Percentiles rank a stretch among this genome's conserved stretches.
phyloP scores from a whole-genome alignment of 2,329 filamentous ascomycete genomes.

The Stenocarpella maydis region DNA sequence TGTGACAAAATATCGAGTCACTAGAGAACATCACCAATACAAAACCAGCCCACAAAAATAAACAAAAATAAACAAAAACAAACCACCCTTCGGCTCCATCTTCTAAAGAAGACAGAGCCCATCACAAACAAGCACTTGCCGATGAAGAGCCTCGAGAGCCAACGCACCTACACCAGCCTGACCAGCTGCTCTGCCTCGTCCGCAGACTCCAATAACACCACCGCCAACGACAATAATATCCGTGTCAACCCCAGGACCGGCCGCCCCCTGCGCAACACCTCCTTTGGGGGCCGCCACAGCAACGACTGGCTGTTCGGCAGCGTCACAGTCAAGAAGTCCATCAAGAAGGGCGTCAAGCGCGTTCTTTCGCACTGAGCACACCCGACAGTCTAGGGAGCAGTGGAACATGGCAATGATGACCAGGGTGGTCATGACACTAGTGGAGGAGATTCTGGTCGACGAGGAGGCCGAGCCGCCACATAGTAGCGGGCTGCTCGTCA shows the following conservation, averaged over 20 bases:
- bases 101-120: constrained; percentile 9
- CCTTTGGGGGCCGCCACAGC: constrained; percentile 31
- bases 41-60: neutral
- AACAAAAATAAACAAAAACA: too few relatives aligned
- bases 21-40: neutral
- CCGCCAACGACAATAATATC: neutral
- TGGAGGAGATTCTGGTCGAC: constrained; percentile 12
- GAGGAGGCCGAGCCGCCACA: constrained; percentile 29
- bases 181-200: constrained; percentile 16
- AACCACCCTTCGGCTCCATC: neutral
- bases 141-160: constrained; percentile 28
- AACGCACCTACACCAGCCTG: constrained; percentile 20
- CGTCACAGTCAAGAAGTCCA: constrained; percentile 31
- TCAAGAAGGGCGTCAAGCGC: constrained; percentile 27
- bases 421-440: constrained; percentile 1
- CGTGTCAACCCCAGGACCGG: constrained; percentile 25
- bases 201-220: neutral
- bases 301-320: constrained; percentile 35
- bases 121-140: neutral
- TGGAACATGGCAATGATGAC: neutral
- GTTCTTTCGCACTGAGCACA: neutral
- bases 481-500: neutral
- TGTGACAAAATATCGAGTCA: neutral
- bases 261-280: constrained; percentile 31
- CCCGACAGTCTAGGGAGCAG: neutral